Conservation (phyloP, 495 filamentous ascomycete genomes). For the Neurospora cerealis region DNA sequence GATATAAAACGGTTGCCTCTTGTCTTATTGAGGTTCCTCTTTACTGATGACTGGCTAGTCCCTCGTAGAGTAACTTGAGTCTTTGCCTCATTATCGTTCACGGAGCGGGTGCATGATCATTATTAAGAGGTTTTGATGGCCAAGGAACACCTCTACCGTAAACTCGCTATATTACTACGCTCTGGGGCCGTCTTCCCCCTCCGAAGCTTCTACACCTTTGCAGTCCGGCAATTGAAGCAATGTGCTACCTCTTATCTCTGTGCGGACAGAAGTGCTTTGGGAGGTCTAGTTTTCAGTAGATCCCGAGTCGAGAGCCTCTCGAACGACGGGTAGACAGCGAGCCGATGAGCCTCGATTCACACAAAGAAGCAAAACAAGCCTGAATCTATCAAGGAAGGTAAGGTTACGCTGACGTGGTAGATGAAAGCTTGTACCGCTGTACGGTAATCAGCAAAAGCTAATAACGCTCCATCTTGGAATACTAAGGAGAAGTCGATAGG, state of each 20-base stretch:
- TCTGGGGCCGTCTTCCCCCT: neutral
- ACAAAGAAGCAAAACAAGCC: neutral
- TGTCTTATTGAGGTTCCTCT: neutral
- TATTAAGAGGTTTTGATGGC: neutral
- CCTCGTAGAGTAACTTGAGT: neutral
- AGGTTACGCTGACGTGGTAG: neutral
- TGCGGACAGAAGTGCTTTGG: neutral
- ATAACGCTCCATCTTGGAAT: neutral
- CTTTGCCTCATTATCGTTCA: neutral
- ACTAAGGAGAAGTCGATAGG: neutral
- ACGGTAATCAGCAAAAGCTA: neutral
- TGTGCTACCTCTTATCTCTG: neutral
- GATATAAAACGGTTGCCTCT: neutral
- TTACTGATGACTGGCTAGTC: neutral
- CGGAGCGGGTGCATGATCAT: neutral
- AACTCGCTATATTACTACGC: neutral
- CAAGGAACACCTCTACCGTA: neutral
- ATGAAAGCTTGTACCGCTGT: neutral
- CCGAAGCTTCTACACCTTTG: neutral
- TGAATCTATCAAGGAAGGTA: neutral
- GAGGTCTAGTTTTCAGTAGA: neutral
- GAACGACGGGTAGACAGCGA: neutral
- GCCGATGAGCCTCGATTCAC: neutral
- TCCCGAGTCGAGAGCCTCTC: neutral
- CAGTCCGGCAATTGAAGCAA: neutral